Base-by-base conservation (phyloP, 2,329 filamentous ascomycete genomes). In the Amphichorda felina region DNA sequence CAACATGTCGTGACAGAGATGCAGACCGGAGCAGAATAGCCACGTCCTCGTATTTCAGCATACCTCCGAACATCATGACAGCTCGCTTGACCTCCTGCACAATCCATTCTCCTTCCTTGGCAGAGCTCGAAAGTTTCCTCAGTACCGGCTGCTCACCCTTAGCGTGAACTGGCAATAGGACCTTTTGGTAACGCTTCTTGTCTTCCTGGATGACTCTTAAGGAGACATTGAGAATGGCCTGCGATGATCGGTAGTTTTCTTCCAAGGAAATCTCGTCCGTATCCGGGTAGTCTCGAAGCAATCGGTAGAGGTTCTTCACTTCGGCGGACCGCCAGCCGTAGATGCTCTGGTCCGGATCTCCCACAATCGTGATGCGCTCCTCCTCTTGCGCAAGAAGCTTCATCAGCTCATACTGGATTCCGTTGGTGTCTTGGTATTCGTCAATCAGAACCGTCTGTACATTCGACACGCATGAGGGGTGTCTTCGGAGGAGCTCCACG, bases 341-440 rank as follows among this genome's bases (percentile, higher is more conserved):
- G 38, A 98, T 98, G 54, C 88, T 95, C 57, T 98, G 89, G 54
- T 98, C 91, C 0, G 91, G 89, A 52, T 98, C 89, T 24, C 89
- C 91, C 4, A 98, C 91, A 40, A 95, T 84, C 1, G 89, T 96
- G 45, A 96, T 89, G n/a, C 77, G 72, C 38, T 75, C 72, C 30
- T 71, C 68, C 16, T 67, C 61, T 40, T 85, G 76, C 2, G 88
- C 85, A 48, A 98, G 79, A 1, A 94, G 68, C 42, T 74, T 80
- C 87, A 95, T 95, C 29, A 98, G 64, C 46, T 95, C 86, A 49
- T 94, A 96, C 55, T 98, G 89, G 4, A 95, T 79, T 15, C 85
- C 74, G 51, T 96, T 98, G 7, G 89, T 96, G 58, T 98, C 89
- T 57, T 98, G 89, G 43, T 95, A 98, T 52, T 98, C 89, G 53